Base-by-base conservation (phyloP, 192 early-diverging fungal genomes). In the Coemansia sp. region DNA sequence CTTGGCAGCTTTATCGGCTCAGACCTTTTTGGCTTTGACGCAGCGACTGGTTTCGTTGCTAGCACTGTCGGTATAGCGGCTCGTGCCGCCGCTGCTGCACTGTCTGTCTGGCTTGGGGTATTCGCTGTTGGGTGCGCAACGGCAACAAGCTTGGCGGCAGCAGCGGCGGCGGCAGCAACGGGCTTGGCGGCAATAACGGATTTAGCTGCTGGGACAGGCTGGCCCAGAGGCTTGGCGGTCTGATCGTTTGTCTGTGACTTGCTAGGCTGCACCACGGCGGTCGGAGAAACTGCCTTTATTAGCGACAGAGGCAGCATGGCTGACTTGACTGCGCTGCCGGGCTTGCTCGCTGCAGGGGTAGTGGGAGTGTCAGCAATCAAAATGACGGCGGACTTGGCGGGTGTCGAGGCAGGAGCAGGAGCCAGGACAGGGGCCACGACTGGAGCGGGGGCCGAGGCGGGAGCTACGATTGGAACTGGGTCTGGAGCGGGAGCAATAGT, bases 281-380 rank as follows among this genome's bases (percentile, higher is more conserved):
- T 17, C 4, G 54, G 51, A 2, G 55, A 4, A 0, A 30, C 27
- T n/a, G 45, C 32, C 33, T 55, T 54, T 31, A 55, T 51, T 18
- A 63, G 45, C 15, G 60, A 63, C n/a, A 58, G 52, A 10, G 68
- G 56, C 43, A 53, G 33, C 60, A 70, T 63, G 8, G 13, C 29
- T 4, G 36, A 27, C 26, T 31, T 47, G 14, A 30, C 26, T 17
- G 14, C 45, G 15, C 8, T n/a, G n/a, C 26, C 48, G 8, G 56
- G 36, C 8, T 29, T 31, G 7, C 42, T 1, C 3, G 17, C 30
- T 1, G 31, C 15, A 3, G 53, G n/a, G 7, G 17, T 47, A 3
- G 40, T 13, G 8, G 27, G 26, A 23, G 27, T 26, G 2, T 22
- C 3, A 29, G 31, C n/a, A n/a, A n/a, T n/a, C n/a, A n/a, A n/a